Evolutionary conservation across 2,329 filamentous ascomycete genomes (phyloP), one percentile per base, ranked within the genome.

Genomic region (Hypoxylon sp.): DNA sequence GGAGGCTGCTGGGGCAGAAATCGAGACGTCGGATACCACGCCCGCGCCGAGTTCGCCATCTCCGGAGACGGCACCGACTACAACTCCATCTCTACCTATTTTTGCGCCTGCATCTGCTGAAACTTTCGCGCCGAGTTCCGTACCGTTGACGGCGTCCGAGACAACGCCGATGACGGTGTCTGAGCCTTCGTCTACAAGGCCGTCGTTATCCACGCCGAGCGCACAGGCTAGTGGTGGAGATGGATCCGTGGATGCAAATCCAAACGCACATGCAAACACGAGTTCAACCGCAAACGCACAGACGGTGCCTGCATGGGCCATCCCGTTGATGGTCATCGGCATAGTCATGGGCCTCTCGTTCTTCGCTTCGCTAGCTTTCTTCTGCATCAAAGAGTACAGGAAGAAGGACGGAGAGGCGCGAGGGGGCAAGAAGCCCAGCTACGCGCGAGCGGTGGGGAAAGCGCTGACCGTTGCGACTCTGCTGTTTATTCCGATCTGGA

Each of bases 271-370:
- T 18, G 20, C 9, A 3, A 44, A 22, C 40, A 2, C 30, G 7
- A 49, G 16, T 28, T 26, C 24, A 6, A 38, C 8, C 12, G 8
- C 30, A 9, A 33, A 18, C 8, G 44, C 51, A 26, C 36, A 40
- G n/a, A 14, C 14, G 22, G 14, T 65, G 7, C 63, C 52, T 8
- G 33, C 49, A 9, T 65, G 53, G 52, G 63, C 56, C 7, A 61
- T 67, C 14, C 32, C 36, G 2, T 14, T 69, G n/a, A 59, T 67
- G 12, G 57, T 67, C 33, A 12, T 66, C 16, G 56, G 32, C 2
- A 28, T 22, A 2, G 8, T 61, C 0, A 33, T 66, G 18, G 36
- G 14, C 5, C n/a, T 67, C 18, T 28, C 42, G 4, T 67, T 69
- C 60, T 11, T 61, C 2, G 24, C 18, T 6, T 40, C 64, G 1